phyloP scores from a whole-genome alignment of 2,329 filamentous ascomycete species.

The Capronia epimyces region DNA sequence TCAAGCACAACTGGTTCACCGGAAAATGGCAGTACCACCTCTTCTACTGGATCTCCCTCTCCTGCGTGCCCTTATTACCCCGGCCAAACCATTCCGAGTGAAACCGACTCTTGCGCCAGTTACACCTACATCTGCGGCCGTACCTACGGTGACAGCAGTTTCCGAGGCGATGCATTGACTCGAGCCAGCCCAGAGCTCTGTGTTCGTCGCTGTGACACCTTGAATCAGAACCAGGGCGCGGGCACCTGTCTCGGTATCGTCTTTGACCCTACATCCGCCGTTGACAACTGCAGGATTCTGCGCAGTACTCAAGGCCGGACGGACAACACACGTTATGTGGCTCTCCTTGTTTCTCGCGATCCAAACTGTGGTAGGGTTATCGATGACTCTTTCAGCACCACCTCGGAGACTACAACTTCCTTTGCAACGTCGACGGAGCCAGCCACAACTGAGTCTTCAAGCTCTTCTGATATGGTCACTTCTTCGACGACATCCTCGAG shows the following conservation, averaged over 20 bases:
- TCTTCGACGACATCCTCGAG: background rate
- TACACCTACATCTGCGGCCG: conserved; percentile 37
- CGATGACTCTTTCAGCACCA: conserved; percentile 3
- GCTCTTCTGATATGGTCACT: background rate
- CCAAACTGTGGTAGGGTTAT: conserved; percentile 8
- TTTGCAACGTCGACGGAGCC: background rate
- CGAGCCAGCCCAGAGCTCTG: conserved; percentile 7
- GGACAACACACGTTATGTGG: conserved; percentile 3
- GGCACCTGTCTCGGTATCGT: conserved; percentile 14
- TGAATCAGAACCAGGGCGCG: conserved; percentile 8
- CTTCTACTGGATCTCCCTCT: background rate
- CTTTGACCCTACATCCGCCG: conserved; percentile 5
- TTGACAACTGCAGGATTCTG: conserved; percentile 15
- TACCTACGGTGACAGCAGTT: conserved; percentile 48
- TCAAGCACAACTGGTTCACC: background rate
- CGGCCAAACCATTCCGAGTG: background rate
- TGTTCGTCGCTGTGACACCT: conserved; percentile 12
- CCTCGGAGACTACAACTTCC: background rate
- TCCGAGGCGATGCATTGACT: conserved; percentile 29
- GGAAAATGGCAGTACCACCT: background rate
- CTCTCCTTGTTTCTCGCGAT: conserved; percentile 6
- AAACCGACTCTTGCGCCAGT: conserved; percentile 6
- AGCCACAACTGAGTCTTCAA: background rate
- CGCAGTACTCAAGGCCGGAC: conserved; percentile 3
- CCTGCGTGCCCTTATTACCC: background rate